These are phyloP conservation scores for Talaromyces sp. DNA, from an alignment of 2,329 filamentous ascomycete genomes.

Conservation along the genomic window DNA sequence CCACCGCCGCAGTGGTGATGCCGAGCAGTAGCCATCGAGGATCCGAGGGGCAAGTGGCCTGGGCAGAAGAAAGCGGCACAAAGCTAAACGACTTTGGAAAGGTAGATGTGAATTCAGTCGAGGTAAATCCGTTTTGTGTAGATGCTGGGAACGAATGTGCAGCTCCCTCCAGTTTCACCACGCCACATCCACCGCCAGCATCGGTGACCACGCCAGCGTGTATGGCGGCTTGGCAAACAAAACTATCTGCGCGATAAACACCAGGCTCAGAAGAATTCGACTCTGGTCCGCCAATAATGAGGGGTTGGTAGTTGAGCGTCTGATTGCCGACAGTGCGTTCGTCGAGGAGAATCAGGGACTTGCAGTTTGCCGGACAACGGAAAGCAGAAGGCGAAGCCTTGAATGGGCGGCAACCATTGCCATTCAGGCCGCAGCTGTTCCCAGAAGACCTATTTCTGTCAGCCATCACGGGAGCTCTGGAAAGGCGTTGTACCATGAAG, in stretches of 20 bases:
- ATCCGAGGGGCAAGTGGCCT: slow-evolving; percentile 66
- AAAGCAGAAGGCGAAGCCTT: slow-evolving; percentile 50
- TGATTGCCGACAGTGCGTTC: slow-evolving; percentile 50
- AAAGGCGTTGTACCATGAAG: background rate
- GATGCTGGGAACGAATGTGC: slow-evolving; percentile 60
- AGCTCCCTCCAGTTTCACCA: slow-evolving; percentile 68
- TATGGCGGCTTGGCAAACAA: slow-evolving; percentile 78
- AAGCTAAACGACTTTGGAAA: slow-evolving; percentile 89
- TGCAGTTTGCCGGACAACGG: slow-evolving; percentile 54
- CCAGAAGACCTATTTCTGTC: slow-evolving; percentile 30
- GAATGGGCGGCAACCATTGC: slow-evolving; percentile 54
- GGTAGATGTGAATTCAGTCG: slow-evolving; percentile 75
- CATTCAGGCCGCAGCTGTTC: slow-evolving; percentile 51
- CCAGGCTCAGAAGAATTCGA: slow-evolving; percentile 39
- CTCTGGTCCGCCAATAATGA: slow-evolving; percentile 50
- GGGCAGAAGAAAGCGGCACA: slow-evolving; percentile 50
- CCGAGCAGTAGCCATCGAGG: slow-evolving; percentile 79
- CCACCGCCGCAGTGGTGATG: slow-evolving; percentile 75
- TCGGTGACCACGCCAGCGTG: slow-evolving; percentile 76
- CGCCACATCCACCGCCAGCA: slow-evolving; percentile 72
- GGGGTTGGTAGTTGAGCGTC: slow-evolving; percentile 47
- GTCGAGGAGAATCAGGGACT: slow-evolving; percentile 42
- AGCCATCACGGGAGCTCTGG: background rate
- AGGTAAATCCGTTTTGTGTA: slow-evolving; percentile 68
- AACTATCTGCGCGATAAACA: slow-evolving; percentile 83